phyloP scores from a whole-genome alignment of 2,329 filamentous ascomycete species.

The Colletotrichum sojae region DNA sequence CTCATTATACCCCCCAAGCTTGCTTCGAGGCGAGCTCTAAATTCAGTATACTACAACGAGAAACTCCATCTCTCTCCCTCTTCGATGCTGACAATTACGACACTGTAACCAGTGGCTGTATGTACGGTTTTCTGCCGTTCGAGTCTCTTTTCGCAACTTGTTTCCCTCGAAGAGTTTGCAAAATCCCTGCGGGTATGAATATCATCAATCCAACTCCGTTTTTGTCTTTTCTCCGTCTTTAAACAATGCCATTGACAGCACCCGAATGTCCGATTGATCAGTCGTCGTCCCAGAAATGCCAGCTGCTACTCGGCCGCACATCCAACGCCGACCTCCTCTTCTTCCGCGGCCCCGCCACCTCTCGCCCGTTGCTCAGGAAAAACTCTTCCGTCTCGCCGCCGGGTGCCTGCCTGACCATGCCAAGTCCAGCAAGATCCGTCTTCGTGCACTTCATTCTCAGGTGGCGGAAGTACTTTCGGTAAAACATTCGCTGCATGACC shows the following conservation, averaged over 20 bases:
- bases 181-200: not conserved
- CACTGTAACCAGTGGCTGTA: not conserved
- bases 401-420: conserved; percentile 35
- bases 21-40: conserved; percentile 22
- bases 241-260: too few relatives aligned
- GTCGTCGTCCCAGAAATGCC: conserved; percentile 38
- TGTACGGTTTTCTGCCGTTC: too few relatives aligned
- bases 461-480: conserved; percentile 41
- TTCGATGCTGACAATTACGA: not conserved
- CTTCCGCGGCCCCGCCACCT: conserved; percentile 27
- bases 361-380: conserved; percentile 36
- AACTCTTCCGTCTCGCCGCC: conserved; percentile 37
- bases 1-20: conserved; percentile 32
- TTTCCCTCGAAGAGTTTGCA: not conserved
- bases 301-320: conserved; percentile 35
- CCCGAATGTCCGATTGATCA: not conserved
- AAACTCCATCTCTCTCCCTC: too few relatives aligned
- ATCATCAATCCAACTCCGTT: too few relatives aligned
- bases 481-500: conserved; percentile 41
- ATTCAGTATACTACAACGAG: not conserved
- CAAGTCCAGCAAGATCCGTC: conserved; percentile 37
- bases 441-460: conserved; percentile 40
- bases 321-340: conserved; percentile 26
- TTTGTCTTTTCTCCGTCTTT: too few relatives aligned
- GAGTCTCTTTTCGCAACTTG: not conserved